Conservation (phyloP, 352 stramenopile species). For the Halophytophthora polymorphica region DNA sequence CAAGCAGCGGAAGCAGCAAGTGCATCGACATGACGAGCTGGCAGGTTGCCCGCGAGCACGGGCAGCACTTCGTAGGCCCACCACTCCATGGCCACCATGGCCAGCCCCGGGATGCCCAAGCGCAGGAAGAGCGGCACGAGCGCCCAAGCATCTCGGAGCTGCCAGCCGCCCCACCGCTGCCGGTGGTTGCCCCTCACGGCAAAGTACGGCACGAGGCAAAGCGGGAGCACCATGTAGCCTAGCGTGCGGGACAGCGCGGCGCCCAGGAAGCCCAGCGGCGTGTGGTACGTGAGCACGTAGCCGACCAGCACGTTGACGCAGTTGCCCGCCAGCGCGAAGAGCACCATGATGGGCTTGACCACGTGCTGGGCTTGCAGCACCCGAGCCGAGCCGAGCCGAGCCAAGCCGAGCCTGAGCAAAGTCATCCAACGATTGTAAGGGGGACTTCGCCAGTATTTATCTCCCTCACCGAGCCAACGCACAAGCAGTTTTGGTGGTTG, state of each 20-base stretch:
- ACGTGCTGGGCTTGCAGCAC: conserved; percentile 77
- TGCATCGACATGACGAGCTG: no score
- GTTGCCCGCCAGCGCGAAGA: conserved; percentile 50
- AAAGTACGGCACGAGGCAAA: conserved; percentile 59
- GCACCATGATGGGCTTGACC: conserved; percentile 53
- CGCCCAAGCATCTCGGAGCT: conserved; percentile 33
- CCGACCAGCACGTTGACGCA: conserved; percentile 62
- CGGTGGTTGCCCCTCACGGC: conserved; percentile 25
- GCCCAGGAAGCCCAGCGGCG: conserved; percentile 64
- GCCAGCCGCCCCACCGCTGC: conserved; percentile 48
- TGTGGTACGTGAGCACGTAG: conserved; percentile 74
- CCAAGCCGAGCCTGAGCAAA: no score
- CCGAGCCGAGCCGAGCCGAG: no score
- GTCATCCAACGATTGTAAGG: no score
- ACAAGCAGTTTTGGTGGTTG: background rate
- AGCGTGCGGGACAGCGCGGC: conserved; percentile 62
- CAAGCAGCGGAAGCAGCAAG: no score
- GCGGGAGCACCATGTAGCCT: conserved; percentile 48
- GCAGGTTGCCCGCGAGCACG: conserved; percentile 62
- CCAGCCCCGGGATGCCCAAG: conserved; percentile 43
- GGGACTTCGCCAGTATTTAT: no score
- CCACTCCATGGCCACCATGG: conserved; percentile 77
- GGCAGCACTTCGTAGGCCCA: conserved; percentile 76
- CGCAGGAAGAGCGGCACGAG: conserved; percentile 50
- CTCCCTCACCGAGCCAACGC: no score